A percentile compares a stretch with the other conserved stretches of the same genome.
Conservation (phyloP, 768 basidiomycete species). For the Agrocybe praecox region DNA sequence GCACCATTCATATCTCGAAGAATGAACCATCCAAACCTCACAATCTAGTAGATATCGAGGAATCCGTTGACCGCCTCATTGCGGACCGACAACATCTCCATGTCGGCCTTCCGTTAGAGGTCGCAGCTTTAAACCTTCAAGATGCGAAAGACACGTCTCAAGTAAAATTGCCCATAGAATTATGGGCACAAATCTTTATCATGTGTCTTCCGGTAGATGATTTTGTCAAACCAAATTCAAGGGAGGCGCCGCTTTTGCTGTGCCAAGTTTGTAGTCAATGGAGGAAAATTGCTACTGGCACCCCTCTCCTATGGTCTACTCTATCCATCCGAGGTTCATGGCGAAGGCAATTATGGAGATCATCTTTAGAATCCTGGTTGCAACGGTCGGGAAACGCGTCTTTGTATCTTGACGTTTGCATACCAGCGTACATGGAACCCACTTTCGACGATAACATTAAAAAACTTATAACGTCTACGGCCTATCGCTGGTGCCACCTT, state of each 20-base stretch:
- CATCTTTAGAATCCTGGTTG: conserved; percentile 21
- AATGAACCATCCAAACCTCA: background rate
- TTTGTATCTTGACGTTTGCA: conserved; percentile 20
- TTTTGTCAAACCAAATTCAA: conserved; percentile 19
- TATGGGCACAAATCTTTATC: conserved; percentile 26
- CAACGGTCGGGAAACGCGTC: conserved; percentile 16
- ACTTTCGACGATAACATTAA: conserved; percentile 10
- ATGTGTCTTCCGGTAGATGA: conserved; percentile 19
- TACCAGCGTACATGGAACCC: conserved; percentile 14
- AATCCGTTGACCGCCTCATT: background rate
- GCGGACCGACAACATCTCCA: conserved; percentile 6
- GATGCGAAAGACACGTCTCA: background rate
- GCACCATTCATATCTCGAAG: background rate
- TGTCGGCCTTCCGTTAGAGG: background rate
- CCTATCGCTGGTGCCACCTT: conserved; percentile 23
- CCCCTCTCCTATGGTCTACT: conserved; percentile 24
- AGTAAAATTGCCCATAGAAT: conserved; percentile 18
- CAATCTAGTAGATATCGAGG: background rate
- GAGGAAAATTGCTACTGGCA: conserved; percentile 21
- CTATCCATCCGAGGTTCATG: conserved; percentile 18
- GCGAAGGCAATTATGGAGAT: conserved; percentile 14
- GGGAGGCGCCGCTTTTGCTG: conserved; percentile 20
- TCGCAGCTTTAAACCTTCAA: background rate
- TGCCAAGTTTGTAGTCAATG: conserved; percentile 23
- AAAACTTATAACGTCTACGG: conserved; percentile 13